Base-by-base conservation (phyloP, 176 grass and related monocot species). In the Elymus sibiricus region DNA sequence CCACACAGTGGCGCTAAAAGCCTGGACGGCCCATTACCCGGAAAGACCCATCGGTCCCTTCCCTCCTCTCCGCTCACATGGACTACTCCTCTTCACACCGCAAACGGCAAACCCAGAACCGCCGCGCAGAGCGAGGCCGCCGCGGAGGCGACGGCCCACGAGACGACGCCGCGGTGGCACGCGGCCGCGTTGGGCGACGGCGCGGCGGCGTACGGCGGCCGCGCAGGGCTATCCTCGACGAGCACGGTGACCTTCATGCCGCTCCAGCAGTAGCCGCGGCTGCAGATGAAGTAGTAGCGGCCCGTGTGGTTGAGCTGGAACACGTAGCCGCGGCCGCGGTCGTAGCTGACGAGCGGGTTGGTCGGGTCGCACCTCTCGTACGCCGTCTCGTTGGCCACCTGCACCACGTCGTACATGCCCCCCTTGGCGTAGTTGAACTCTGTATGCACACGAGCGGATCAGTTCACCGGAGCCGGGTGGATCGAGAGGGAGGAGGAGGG, bases 201-300 rank as follows among this genome's bases (percentile, higher is more conserved):
- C 13, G 87, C 11, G 16, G n/a, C 11, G 14, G 56, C 29, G 12
- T 58, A 51, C 4, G 64, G 77, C 40, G 85, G 44, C 31, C 1
- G 31, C 44, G 72, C 44, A 26, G 78, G 56, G 4, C 66, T 16
- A 2, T 76, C 78, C 69, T 90, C 84, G 42, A 79, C 87, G 31
- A 83, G 70, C 72, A 98, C 79, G 46, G 79, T 81, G 56, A 93
- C 74, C 90, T 92, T 90, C 95, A 95, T 93, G 39, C 93, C 93
- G 77, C 28, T 11, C 55, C 85, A 97, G 89, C 95, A 97, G 75
- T 84, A 90, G 39, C 95, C 95, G 56, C 83, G 83, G 81, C 90
- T 91, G 80, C 95, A 97, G 44, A 97, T 90, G 90, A 97, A 97
- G 87, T 97, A 95, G 89, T 88, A 90, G 0, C 79, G 77, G 62